Base-by-base conservation (phyloP, 2,329 filamentous ascomycete species). In the Falciphora oryzae region DNA sequence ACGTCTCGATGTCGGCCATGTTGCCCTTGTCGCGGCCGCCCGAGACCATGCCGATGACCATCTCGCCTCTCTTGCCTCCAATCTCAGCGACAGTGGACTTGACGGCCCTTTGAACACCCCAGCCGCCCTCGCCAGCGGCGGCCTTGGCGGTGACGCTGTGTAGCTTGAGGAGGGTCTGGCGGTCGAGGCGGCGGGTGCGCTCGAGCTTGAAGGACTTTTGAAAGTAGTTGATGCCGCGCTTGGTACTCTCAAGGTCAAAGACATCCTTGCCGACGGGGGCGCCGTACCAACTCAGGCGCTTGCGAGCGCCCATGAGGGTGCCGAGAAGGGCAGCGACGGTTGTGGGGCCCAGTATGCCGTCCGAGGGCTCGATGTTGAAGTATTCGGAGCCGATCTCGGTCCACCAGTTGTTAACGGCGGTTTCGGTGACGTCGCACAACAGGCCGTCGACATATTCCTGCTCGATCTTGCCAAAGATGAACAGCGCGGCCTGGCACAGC, bases 61-160 rank as follows among this genome's bases (percentile, higher is more conserved):
- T 91, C 75, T 97, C 94, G 61, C 93, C 93, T 63, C 94, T 89
- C 74, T 97, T 97, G 18, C 95, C 94, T 69, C 92, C 92, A 56
- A 99, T 86, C 75, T 97, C 95, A 25, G 91, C 93, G 60, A 98
- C 91, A 0, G 94, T 97, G 3, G 92, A 96, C 74, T 98, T 98
- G 71, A 99, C 92, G 25, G 94, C 93, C 71, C 92, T 89, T 62
- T 93, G 91, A n/a, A 96, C 91, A 22, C 89, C 90, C 92, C 94
- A 97, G 3, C 90, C 91, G 1, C 90, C 90, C 73, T 97, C 93
- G 44, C 92, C 90, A 62, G 89, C 90, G 2, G 93, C 93, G 38
- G 92, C 93, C 74, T 97, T 98, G 56, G 92, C 91, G 16, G 94
- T 97, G n/a, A 83, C 85, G 61, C 85, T 86, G 70, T 96, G 93